Evolutionary conservation across 352 stramenopile species (phyloP).

Genomic region (Globisporangium barbulae): DNA sequence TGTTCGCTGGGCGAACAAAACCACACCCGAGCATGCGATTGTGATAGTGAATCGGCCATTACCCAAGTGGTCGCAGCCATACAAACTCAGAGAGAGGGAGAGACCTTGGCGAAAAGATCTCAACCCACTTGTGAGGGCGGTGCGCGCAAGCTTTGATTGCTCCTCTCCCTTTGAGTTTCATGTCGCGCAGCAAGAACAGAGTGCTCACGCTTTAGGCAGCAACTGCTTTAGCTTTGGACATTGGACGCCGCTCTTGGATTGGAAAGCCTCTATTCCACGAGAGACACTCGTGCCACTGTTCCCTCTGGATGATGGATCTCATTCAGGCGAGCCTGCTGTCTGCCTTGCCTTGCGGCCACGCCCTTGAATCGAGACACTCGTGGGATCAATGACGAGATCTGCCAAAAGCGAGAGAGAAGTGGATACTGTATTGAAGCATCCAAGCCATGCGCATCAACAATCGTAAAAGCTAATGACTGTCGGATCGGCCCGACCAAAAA

Average conservation of each 20-base stretch:
- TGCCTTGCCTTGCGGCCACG: too few relatives aligned
- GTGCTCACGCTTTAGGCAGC: too few relatives aligned
- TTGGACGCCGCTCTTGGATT: not conserved
- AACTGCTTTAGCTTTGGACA: too few relatives aligned
- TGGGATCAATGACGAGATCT: not conserved
- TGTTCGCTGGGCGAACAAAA: too few relatives aligned
- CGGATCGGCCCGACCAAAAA: not conserved
- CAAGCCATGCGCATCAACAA: not conserved
- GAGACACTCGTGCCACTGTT: not conserved
- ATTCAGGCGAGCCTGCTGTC: not conserved
- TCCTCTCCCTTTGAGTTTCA: not conserved
- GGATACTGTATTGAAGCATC: not conserved
- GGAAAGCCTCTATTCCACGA: not conserved
- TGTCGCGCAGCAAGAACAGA: not conserved
- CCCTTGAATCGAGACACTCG: too few relatives aligned
- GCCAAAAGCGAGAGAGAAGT: not conserved
- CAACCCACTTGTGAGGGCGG: not conserved
- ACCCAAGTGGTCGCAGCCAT: not conserved
- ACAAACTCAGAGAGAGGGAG: not conserved
- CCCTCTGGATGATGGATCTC: not conserved
- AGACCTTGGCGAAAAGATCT: not conserved
- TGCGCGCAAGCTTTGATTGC: not conserved
- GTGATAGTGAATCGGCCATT: not conserved
- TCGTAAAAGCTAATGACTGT: too few relatives aligned
- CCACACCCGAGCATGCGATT: too few relatives aligned